phyloP scores from a whole-genome alignment of 768 basidiomycete species.

The Scleroderma citrinum region DNA sequence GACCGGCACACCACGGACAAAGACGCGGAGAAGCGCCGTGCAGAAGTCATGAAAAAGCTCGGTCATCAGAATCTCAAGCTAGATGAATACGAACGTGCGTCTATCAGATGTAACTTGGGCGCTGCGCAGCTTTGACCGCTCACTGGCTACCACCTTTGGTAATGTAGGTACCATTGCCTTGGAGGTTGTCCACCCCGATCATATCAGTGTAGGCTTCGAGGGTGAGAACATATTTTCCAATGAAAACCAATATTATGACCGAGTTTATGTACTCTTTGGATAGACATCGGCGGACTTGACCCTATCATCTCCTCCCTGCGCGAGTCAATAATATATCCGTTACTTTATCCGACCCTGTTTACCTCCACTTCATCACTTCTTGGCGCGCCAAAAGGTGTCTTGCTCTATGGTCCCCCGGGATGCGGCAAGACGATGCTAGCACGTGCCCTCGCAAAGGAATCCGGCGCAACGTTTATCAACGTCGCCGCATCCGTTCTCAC shows the following conservation, averaged over 20 bases:
- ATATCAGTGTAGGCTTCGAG: conserved; percentile 69
- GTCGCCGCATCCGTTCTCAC: conserved; percentile 69
- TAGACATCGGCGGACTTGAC: conserved; percentile 92
- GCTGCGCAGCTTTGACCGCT: too few species aligned
- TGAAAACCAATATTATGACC: neutral
- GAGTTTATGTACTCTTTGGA: neutral
- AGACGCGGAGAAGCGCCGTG: conserved; percentile 60
- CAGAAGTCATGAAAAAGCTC: conserved; percentile 63
- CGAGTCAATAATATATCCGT: conserved; percentile 93
- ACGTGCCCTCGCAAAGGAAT: conserved; percentile 95
- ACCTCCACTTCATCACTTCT: conserved; percentile 73
- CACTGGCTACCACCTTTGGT: neutral
- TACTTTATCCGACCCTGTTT: conserved; percentile 88
- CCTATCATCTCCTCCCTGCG: conserved; percentile 83
- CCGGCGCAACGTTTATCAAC: conserved; percentile 94
- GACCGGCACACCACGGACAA: conserved; percentile 48
- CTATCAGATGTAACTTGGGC: too few species aligned
- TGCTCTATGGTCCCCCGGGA: conserved; percentile 94
- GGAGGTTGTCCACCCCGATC: conserved; percentile 90
- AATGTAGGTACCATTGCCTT: conserved; percentile 73
- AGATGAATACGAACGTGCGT: conserved; percentile 86
- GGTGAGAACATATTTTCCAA: conserved; percentile 38
- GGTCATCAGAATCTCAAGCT: conserved; percentile 72
- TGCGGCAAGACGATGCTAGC: conserved; percentile 99
- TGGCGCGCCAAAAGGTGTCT: conserved; percentile 90